A percentile compares a stretch with the other conserved stretches of the same genome.
phyloP scores from a whole-genome alignment of 345 rosid species.

The Linum trigynum region DNA sequence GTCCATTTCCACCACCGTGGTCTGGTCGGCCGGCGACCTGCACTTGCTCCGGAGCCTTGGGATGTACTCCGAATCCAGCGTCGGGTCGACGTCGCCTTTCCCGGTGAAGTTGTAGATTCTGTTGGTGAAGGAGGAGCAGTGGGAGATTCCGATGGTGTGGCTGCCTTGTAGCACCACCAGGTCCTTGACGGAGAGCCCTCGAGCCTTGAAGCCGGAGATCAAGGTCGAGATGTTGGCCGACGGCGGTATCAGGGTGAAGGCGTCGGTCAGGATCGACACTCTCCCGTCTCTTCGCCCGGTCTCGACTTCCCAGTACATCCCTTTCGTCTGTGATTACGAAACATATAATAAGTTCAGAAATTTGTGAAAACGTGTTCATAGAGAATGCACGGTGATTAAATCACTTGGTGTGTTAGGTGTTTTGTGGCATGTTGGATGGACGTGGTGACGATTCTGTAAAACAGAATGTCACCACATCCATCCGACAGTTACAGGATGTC shows the following conservation, averaged over 20 bases:
- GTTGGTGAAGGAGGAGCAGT: conserved; percentile 39
- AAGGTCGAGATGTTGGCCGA: conserved; percentile 43
- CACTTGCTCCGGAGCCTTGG: conserved; percentile 37
- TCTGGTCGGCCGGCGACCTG: conserved; percentile 16
- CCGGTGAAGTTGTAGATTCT: conserved; percentile 69
- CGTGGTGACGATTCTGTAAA: too few relatives aligned
- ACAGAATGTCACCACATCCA: too few relatives aligned
- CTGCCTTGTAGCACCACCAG: conserved; percentile 67
- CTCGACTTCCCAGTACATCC: conserved; percentile 51
- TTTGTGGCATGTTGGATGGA: too few relatives aligned
- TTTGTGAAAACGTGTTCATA: not conserved
- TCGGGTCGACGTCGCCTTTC: conserved; percentile 51
- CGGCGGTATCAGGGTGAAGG: conserved; percentile 47
- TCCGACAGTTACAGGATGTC: too few relatives aligned
- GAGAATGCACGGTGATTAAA: too few relatives aligned
- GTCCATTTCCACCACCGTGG: conserved; percentile 45
- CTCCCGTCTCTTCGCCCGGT: conserved; percentile 71
- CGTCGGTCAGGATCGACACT: conserved; percentile 37
- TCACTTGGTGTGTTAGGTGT: too few relatives aligned
- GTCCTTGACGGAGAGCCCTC: conserved; percentile 48
- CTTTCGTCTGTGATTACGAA: conserved; percentile 26
- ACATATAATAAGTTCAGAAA: not conserved
- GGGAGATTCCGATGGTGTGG: conserved; percentile 53
- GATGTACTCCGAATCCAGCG: conserved; percentile 33
- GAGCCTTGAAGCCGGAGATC: conserved; percentile 21